These are phyloP conservation scores for Mycotypha africana DNA, from an alignment of 371 early-diverging fungal genomes.

Conservation along the genomic window DNA sequence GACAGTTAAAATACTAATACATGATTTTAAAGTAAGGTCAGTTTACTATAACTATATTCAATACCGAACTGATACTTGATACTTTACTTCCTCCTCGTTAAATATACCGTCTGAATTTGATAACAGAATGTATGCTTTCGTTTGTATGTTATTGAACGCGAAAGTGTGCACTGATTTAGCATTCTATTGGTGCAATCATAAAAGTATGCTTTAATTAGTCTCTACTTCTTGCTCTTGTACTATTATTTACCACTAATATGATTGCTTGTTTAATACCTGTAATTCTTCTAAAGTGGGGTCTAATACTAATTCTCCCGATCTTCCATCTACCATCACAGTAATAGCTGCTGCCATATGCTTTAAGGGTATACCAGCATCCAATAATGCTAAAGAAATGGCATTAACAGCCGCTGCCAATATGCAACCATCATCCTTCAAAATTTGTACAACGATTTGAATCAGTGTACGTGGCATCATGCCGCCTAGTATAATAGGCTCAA, in stretches of 20 bases:
- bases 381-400: slow-evolving; percentile 76
- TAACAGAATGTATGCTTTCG: slow-evolving; percentile 31
- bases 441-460: slow-evolving; percentile 80
- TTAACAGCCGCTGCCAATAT: slow-evolving; percentile 80
- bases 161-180: slow-evolving; percentile 80
- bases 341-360: slow-evolving; percentile 67
- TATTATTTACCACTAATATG: slow-evolving; percentile 9
- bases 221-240: neutral
- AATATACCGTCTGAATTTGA: slow-evolving; percentile 70
- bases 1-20: slow-evolving; percentile 43
- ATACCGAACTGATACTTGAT: no score
- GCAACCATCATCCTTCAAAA: slow-evolving; percentile 80
- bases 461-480: slow-evolving; percentile 87
- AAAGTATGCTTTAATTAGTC: neutral
- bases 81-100: slow-evolving; percentile 58
- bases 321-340: slow-evolving; percentile 59
- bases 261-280: no score
- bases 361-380: slow-evolving; percentile 92
- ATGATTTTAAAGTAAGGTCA: no score
- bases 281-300: slow-evolving; percentile 80
- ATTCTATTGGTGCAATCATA: slow-evolving; percentile 20
- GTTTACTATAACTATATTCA: no score
- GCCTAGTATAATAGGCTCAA: slow-evolving; percentile 71
- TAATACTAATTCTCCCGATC: slow-evolving; percentile 57
- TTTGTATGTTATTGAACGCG: slow-evolving; percentile 65